Evolutionary conservation across 2,329 filamentous ascomycete species (phyloP), one percentile per base, ranked within the genome.

Genomic region (Lecanoromycetidae sp.): DNA sequence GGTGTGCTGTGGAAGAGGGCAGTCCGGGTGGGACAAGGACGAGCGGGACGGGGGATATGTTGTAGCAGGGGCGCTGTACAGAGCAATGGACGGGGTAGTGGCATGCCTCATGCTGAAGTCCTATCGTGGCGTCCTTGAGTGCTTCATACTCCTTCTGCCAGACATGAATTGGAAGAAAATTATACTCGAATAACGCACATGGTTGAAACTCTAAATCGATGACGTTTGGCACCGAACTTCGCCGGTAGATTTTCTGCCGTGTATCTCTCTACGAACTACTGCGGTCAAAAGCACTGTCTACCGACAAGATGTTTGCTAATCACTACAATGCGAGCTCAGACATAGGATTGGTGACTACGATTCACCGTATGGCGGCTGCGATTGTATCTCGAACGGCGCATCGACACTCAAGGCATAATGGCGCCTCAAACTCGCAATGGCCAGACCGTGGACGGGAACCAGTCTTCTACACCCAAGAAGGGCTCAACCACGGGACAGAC

Each of bases 41-140:
- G 52, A 48, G 34, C 35, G 15, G 26, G 44, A 43, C 26, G 33
- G 20, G 34, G 6, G 37, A 52, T 45, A 51, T 50, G 46, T n/a
- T n/a, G n/a, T n/a, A n/a, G 52, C 54, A 55, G 50, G 52, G 55
- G 50, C 44, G 26, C 44, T 41, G 48, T 50, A 44, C 50, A 43
- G 51, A 51, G 48, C 41, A 44, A 55, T 50, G 53, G 53, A 54
- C 57, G 57, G 57, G 67, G 71, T 64, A 70, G 62, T 71, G 70
- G 72, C 77, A 81, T 82, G 66, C 76, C 76, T 77, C 76, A 79
- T 79, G 35, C 35, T 41, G 35, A 27, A 27, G 6, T 8, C 8
- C 15, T 36, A 4, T 35, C 3, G 23, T 39, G 13, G 3, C n/a
- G 22, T 17, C 27, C 9, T 7, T 8, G 22, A 17, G 23, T 12